Percentiles rank a stretch among this genome's conserved stretches.
Conservation (phyloP, 257 asterid genomes). For the Nicotiana undulata region DNA sequence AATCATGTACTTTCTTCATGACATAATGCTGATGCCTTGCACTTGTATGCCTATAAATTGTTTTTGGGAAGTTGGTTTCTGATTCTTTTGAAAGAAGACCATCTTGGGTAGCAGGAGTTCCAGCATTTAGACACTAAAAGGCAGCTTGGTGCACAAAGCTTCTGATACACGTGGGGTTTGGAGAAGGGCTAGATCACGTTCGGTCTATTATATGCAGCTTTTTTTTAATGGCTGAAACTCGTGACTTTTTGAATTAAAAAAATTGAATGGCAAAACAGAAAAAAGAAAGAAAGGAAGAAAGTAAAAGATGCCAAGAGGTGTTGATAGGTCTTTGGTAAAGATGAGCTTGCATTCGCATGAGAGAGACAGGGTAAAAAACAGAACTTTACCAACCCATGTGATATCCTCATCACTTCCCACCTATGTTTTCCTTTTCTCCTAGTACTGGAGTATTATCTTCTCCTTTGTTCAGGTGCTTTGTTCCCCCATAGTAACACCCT, state of each 20-base stretch:
- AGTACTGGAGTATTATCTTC: neutral
- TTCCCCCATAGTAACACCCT: neutral
- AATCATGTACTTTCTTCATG: neutral
- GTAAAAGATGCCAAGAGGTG: neutral
- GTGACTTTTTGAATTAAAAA: neutral
- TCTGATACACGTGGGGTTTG: too few species aligned
- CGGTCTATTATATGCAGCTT: neutral
- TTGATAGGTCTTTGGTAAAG: neutral
- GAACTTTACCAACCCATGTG: slow-evolving; percentile 3
- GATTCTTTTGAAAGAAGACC: neutral
- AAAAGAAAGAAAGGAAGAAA: neutral
- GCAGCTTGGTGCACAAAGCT: too few species aligned
- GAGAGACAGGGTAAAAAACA: neutral
- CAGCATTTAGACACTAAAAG: neutral
- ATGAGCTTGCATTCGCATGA: neutral
- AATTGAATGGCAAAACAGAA: neutral
- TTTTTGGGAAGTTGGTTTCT: neutral
- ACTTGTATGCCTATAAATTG: neutral
- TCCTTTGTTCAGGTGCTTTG: slow-evolving; percentile 1
- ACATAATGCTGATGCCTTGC: neutral
- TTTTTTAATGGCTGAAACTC: neutral
- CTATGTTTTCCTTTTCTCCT: neutral
- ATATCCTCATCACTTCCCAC: slow-evolving; percentile 4
- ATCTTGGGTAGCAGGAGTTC: neutral
- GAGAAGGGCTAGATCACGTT: neutral